These are phyloP conservation scores for Umbelopsis ramanniana DNA, from an alignment of 192 early-diverging fungal species.

Conservation along the genomic window DNA sequence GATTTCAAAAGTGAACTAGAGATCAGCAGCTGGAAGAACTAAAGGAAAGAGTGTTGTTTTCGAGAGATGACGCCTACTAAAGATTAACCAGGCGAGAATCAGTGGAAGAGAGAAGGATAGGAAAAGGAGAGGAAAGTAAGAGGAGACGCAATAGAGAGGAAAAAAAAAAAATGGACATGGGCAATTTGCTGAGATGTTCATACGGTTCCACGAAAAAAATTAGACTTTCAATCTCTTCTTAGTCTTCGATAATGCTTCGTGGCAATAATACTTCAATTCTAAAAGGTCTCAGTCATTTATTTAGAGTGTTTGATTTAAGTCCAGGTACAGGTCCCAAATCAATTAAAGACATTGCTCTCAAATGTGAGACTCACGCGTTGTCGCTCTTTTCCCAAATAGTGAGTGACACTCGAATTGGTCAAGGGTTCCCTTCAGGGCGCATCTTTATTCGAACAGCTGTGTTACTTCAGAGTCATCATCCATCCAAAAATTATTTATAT, in stretches of 20 bases:
- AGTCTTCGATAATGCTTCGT: background rate
- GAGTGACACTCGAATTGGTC: no score
- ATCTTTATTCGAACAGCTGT: no score
- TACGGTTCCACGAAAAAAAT: background rate
- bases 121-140: constrained; percentile 5
- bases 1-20: constrained; percentile 6
- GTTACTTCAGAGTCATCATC: no score
- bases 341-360: no score
- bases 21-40: background rate
- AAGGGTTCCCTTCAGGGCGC: no score
- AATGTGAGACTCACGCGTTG: no score
- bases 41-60: background rate
- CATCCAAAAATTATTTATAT: no score
- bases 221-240: background rate
- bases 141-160: background rate
- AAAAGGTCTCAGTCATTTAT: no score
- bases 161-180: background rate
- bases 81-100: background rate
- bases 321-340: no score
- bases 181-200: constrained; percentile 4
- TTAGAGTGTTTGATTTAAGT: no score
- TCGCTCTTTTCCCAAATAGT: no score
- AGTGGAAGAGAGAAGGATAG: constrained; percentile 4
- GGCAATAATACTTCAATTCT: background rate
- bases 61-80: background rate